phyloP scores from a whole-genome alignment of 257 asterid species.

The Solanum chilense region DNA sequence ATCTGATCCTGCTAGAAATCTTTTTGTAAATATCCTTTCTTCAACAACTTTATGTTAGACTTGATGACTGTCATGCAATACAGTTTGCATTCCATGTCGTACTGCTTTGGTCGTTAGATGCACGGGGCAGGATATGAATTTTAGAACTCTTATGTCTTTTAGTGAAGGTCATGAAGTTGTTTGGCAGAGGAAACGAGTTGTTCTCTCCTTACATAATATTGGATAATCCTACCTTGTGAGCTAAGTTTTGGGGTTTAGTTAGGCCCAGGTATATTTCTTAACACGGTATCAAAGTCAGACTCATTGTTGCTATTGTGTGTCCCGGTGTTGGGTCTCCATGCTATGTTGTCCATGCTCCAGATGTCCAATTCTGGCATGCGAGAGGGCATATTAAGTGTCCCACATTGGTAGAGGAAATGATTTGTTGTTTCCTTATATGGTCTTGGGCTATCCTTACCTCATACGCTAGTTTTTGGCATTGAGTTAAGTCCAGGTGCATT shows the following conservation, averaged over 20 bases:
- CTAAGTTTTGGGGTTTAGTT: background rate
- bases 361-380: background rate
- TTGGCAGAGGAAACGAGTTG: background rate
- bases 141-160: background rate
- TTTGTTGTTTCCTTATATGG: background rate
- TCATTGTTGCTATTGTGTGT: background rate
- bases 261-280: background rate
- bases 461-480: background rate
- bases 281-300: background rate
- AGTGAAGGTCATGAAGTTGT: background rate
- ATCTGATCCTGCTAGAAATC: conserved; percentile 65
- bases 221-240: background rate
- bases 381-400: background rate
- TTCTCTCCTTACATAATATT: background rate
- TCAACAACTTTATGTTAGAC: background rate
- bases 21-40: conserved; percentile 48
- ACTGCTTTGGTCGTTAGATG: background rate
- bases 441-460: background rate
- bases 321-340: background rate
- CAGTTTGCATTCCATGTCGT: background rate
- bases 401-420: background rate
- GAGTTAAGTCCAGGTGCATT: background rate
- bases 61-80: background rate
- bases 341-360: background rate
- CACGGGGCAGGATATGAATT: background rate